phyloP scores from a whole-genome alignment of 495 filamentous ascomycete genomes.

The Hypoxylon fuscum region DNA sequence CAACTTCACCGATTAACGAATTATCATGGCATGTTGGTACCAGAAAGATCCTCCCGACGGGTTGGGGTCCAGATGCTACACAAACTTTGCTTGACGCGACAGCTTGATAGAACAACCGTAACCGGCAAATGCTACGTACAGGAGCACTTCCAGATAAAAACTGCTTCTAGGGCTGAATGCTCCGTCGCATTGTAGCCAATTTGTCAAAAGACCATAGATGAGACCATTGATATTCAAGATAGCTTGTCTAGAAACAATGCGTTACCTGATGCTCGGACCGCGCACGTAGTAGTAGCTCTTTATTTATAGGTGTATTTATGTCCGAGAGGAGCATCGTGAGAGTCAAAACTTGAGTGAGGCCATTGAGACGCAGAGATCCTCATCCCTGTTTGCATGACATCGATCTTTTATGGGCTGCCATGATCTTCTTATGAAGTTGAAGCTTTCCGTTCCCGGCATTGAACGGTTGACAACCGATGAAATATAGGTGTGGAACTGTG shows the following conservation, averaged over 20 bases:
- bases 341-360: constrained; percentile 25
- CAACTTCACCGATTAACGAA: constrained; percentile 22
- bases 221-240: constrained; percentile 8
- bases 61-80: constrained; percentile 38
- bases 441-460: constrained; percentile 34
- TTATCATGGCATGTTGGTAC: constrained; percentile 16
- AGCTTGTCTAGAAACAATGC: constrained; percentile 32
- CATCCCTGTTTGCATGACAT: constrained; percentile 39
- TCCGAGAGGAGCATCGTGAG: constrained; percentile 9
- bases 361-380: constrained; percentile 31
- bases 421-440: constrained; percentile 28
- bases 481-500: constrained; percentile 34
- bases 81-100: constrained; percentile 39
- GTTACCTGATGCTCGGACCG: constrained; percentile 36
- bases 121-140: constrained; percentile 31
- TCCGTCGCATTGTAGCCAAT: constrained; percentile 33
- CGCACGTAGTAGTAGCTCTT: constrained; percentile 26
- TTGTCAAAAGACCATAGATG: constrained; percentile 25
- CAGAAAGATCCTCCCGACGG: constrained; percentile 24
- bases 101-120: constrained; percentile 40
- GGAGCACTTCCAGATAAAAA: constrained; percentile 24
- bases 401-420: constrained; percentile 35
- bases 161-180: constrained; percentile 11
- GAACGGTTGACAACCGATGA: constrained; percentile 34
- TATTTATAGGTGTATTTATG: constrained; percentile 13